Evolutionary conservation across 768 basidiomycete genomes (phyloP).

Genomic region (Lenzites betulinus): DNA sequence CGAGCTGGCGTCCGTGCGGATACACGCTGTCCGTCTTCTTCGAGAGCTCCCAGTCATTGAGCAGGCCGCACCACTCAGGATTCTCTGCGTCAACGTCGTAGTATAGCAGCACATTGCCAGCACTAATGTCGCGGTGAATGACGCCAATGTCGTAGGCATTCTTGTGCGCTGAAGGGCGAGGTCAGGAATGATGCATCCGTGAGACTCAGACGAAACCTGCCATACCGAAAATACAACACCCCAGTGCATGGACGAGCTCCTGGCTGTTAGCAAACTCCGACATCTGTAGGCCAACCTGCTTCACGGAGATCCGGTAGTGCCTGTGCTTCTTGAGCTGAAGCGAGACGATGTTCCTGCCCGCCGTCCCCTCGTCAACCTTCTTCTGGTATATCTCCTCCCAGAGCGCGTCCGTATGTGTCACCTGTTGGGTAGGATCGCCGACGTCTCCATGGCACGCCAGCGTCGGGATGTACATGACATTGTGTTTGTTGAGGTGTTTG

Average conservation of each 20-base stretch:
- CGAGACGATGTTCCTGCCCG: background rate
- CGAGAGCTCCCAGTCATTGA: slow-evolving; percentile 15
- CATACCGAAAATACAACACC: background rate
- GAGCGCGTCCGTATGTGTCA: background rate
- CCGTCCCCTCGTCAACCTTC: background rate
- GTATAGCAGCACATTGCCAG: slow-evolving; percentile 9
- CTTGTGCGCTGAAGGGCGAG: background rate
- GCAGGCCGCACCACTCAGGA: background rate
- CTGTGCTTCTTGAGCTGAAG: slow-evolving; percentile 7
- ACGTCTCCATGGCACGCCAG: slow-evolving; percentile 7
- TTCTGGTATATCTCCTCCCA: background rate
- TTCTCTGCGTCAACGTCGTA: background rate
- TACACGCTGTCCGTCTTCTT: background rate
- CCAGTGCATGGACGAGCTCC: background rate
- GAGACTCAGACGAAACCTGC: background rate
- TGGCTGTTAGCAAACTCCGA: background rate
- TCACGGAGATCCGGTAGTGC: slow-evolving; percentile 16
- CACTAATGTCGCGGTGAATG: slow-evolving; percentile 13
- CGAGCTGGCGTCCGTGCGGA: slow-evolving; percentile 1
- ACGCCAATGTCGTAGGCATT: background rate
- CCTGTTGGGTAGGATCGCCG: background rate
- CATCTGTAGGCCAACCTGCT: slow-evolving; percentile 4
- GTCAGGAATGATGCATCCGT: background rate
- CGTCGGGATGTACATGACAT: background rate
- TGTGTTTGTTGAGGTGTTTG: background rate